A percentile compares a stretch with the other conserved stretches of the same genome.
Conservation (phyloP, 2,329 filamentous ascomycete genomes). For the Sporothrix globosa region DNA sequence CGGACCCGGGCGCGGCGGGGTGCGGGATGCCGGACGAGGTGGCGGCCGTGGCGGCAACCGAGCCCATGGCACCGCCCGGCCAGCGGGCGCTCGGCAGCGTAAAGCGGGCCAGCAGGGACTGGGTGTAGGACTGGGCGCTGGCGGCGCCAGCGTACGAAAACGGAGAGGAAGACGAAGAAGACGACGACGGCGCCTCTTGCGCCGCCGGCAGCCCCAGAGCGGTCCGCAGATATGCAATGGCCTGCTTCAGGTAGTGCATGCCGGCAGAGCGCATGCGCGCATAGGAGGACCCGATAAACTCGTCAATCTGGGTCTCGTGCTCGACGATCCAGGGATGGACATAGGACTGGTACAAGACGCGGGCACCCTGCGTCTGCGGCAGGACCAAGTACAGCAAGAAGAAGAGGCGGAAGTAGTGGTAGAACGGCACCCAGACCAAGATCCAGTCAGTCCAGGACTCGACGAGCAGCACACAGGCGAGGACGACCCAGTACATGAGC, state of each 20-base stretch:
- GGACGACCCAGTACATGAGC: constrained; percentile 99
- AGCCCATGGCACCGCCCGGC: constrained; percentile 43
- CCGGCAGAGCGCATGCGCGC: constrained; percentile 77
- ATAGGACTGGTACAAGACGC: constrained; percentile 79
- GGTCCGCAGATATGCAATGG: constrained; percentile 71
- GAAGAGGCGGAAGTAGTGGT: constrained; percentile 83
- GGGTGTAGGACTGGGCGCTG: constrained; percentile 67
- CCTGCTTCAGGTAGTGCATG: constrained; percentile 71
- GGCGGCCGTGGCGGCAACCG: constrained; percentile 10
- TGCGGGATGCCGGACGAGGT: constrained; percentile 12
- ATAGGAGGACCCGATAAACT: constrained; percentile 81
- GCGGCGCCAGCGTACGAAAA: constrained; percentile 40
- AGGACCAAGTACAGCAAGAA: constrained; percentile 93
- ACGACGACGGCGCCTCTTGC: constrained; percentile 44
- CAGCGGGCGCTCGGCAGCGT: constrained; percentile 73
- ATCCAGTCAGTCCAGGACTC: constrained; percentile 90
- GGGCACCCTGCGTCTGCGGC: constrained; percentile 95
- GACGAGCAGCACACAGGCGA: constrained; percentile 76
- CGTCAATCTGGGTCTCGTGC: constrained; percentile 87
- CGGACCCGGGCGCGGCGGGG: constrained; percentile 12
- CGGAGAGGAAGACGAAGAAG: constrained; percentile 43
- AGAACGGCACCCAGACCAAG: constrained; percentile 89
- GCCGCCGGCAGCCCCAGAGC: constrained; percentile 75
- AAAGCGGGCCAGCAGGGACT: constrained; percentile 82
- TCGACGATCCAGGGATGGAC: constrained; percentile 85